These are phyloP conservation scores for Waltergamsia citrina DNA, from an alignment of 2,329 filamentous ascomycete genomes.

Conservation along the genomic window DNA sequence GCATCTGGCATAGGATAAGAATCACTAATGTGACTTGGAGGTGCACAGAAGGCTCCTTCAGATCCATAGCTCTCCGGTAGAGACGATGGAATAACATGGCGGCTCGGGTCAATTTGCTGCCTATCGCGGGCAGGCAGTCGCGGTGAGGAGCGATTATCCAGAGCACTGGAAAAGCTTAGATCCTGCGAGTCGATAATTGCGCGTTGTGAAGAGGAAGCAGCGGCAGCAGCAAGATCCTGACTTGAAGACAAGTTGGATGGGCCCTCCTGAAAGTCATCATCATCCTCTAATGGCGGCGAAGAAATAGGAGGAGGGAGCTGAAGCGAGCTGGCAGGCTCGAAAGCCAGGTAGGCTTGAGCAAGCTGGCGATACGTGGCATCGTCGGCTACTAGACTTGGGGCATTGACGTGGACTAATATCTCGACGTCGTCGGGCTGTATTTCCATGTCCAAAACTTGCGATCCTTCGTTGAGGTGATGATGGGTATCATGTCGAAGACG, in stretches of 20 bases:
- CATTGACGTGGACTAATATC: conserved; percentile 46
- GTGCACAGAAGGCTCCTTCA: conserved; percentile 26
- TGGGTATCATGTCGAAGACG: conserved; percentile 11
- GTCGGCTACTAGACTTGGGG: conserved; percentile 36
- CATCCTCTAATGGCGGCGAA: no score
- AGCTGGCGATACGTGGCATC: conserved; percentile 40
- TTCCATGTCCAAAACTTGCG: conserved; percentile 18
- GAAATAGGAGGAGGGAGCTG: neutral
- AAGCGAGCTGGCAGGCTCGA: conserved; percentile 28
- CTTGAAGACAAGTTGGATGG: no score
- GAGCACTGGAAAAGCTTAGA: conserved; percentile 33
- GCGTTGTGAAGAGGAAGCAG: conserved; percentile 1
- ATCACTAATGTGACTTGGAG: conserved; percentile 43
- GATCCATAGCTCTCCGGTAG: neutral
- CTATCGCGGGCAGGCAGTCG: conserved; percentile 7
- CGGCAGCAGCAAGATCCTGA: conserved; percentile 6
- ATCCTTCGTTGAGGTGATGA: neutral
- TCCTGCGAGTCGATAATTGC: conserved; percentile 24
- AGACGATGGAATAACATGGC: neutral
- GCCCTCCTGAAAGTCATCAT: no score
- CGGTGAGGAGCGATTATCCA: conserved; percentile 32
- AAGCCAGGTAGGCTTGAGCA: conserved; percentile 41
- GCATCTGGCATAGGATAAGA: conserved; percentile 35
- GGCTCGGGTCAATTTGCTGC: neutral
- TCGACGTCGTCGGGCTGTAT: conserved; percentile 27